These are phyloP conservation scores for Chytriomyces confervae DNA, from an alignment of 192 early-diverging fungal species.

Conservation along the genomic window DNA sequence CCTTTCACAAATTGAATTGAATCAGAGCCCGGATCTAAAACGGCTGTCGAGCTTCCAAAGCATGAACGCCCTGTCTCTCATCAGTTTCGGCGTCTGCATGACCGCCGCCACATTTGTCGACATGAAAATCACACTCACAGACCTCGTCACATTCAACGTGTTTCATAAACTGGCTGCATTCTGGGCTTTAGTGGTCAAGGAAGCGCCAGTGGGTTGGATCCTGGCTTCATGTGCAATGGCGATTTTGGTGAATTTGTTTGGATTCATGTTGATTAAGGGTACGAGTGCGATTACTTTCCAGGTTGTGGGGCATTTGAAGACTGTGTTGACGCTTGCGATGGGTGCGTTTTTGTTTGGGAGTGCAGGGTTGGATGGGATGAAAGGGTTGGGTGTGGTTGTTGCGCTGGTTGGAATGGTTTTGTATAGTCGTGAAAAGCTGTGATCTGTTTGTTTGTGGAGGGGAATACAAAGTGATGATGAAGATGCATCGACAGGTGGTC, in stretches of 20 bases:
- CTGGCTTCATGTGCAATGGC: constrained; percentile 9
- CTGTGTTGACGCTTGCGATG: constrained; percentile 21
- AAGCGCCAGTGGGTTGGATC: constrained; percentile 33
- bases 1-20: constrained; percentile 25
- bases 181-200: not conserved
- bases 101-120: constrained; percentile 16
- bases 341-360: constrained; percentile 18
- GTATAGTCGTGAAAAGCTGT: constrained; percentile 22
- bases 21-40: constrained; percentile 15
- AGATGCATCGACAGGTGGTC: too few species aligned
- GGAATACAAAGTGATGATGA: not conserved
- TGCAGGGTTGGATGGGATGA: constrained; percentile 13
- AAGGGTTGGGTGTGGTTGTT: constrained; percentile 10
- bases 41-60: constrained; percentile 19
- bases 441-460: not conserved
- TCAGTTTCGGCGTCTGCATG: constrained; percentile 22
- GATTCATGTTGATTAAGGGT: constrained; percentile 10
- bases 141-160: constrained; percentile 1
- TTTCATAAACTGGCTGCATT: constrained; percentile 7
- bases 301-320: constrained; percentile 25
- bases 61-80: constrained; percentile 27
- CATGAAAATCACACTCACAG: constrained; percentile 11
- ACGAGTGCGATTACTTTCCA: constrained; percentile 24
- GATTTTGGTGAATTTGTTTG: constrained; percentile 24
- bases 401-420: constrained; percentile 16